Conservation (phyloP, 495 filamentous ascomycete genomes). For the Penicillium bialowiezense region DNA sequence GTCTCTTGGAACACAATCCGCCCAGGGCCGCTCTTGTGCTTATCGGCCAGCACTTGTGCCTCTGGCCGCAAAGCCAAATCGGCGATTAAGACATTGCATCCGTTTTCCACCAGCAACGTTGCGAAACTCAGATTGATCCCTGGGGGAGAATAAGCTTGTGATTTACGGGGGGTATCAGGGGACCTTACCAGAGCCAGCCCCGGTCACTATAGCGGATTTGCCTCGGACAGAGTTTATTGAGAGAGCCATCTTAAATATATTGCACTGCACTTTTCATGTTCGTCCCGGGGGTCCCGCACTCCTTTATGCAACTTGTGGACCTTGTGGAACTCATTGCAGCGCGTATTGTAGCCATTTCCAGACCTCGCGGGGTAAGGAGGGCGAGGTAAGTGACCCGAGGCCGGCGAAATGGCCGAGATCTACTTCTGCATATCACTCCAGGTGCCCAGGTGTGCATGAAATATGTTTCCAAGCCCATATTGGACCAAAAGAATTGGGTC, state of each 20-base stretch:
- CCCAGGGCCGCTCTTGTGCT: slow-evolving; percentile 39
- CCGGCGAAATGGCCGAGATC: slow-evolving; percentile 13
- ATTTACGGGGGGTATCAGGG: background rate
- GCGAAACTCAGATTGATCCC: slow-evolving; percentile 60
- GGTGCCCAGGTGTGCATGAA: too few species aligned
- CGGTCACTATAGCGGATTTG: slow-evolving; percentile 67
- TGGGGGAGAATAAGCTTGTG: background rate
- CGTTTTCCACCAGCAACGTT: slow-evolving; percentile 51
- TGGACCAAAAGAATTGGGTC: too few species aligned
- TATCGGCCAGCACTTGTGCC: slow-evolving; percentile 54
- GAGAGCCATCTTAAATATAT: slow-evolving; percentile 32
- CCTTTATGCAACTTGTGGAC: slow-evolving; percentile 18
- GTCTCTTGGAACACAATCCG: slow-evolving; percentile 61
- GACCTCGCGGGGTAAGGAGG: background rate
- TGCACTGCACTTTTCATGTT: background rate
- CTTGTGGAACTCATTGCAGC: slow-evolving; percentile 15
- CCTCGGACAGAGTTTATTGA: slow-evolving; percentile 52
- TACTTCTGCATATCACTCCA: background rate
- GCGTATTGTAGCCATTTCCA: slow-evolving; percentile 15
- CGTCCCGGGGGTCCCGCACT: background rate
- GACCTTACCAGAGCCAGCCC: slow-evolving; percentile 63
- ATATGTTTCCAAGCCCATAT: too few species aligned
- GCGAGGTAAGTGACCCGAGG: slow-evolving; percentile 12
- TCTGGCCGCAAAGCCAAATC: slow-evolving; percentile 64
- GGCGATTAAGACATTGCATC: slow-evolving; percentile 65